phyloP scores from a whole-genome alignment of 2,329 filamentous ascomycete species.

The Xylariaceae sp. region DNA sequence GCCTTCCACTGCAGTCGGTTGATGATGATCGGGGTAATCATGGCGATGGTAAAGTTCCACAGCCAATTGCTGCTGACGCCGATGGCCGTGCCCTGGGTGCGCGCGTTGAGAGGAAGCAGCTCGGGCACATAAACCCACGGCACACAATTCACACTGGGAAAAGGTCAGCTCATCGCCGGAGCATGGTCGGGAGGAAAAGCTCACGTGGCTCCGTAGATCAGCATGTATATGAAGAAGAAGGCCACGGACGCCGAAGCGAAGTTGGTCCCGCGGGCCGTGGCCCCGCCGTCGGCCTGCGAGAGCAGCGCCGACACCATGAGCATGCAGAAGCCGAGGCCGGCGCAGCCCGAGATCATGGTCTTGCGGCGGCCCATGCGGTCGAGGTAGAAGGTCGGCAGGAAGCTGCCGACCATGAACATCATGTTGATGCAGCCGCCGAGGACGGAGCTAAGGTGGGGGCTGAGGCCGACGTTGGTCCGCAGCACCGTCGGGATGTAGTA shows the following conservation, averaged over 20 bases:
- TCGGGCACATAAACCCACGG: not conserved
- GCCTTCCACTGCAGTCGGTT: not conserved
- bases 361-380: not conserved
- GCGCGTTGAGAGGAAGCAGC: not conserved
- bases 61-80: not conserved
- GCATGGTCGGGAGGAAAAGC: no score
- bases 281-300: no score
- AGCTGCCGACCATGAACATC: not conserved
- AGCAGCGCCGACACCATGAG: not conserved
- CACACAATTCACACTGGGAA: not conserved
- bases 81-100: not conserved
- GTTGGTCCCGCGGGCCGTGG: no score
- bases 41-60: not conserved
- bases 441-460: not conserved
- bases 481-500: not conserved
- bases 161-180: no score
- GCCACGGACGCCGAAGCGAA: not conserved
- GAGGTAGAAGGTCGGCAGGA: not conserved
- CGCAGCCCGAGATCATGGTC: not conserved
- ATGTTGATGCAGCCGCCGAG: not conserved
- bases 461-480: not conserved
- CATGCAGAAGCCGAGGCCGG: not conserved
- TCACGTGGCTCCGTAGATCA: no score
- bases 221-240: not conserved
- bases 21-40: conserved; percentile 1